Conservation (phyloP, 768 basidiomycete species). For the Suillus clintonianus region DNA sequence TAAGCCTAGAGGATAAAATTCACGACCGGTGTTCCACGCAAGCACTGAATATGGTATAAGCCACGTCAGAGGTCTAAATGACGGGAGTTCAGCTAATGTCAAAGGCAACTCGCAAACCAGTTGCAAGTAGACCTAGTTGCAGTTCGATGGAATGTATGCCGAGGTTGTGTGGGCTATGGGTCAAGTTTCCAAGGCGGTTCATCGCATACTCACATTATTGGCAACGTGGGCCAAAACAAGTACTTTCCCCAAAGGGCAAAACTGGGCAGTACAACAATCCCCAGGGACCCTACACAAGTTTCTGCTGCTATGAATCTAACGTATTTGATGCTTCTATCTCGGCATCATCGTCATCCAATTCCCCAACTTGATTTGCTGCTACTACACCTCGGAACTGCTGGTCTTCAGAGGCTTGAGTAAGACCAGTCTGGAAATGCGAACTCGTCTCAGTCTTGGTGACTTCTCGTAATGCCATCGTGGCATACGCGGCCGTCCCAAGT, state of each 20-base stretch:
- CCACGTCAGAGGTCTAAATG: neutral
- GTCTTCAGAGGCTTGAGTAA: slow-evolving; percentile 79
- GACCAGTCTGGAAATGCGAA: slow-evolving; percentile 81
- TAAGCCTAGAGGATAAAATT: neutral
- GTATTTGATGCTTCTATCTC: slow-evolving; percentile 3
- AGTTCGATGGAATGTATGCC: neutral
- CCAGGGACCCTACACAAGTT: neutral
- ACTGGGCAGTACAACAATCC: neutral
- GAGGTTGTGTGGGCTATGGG: neutral
- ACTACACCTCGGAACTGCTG: slow-evolving; percentile 71
- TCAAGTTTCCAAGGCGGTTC: neutral
- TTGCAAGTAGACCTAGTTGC: neutral
- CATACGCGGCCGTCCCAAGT: slow-evolving; percentile 92
- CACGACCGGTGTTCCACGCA: neutral
- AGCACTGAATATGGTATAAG: neutral
- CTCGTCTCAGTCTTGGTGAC: slow-evolving; percentile 96
- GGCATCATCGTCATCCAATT: slow-evolving; percentile 19
- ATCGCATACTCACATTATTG: neutral
- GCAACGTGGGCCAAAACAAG: neutral
- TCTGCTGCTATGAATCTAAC: neutral
- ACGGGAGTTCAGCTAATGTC: neutral
- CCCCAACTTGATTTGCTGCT: slow-evolving; percentile 25
- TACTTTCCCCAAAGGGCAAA: neutral
- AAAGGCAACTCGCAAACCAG: neutral
- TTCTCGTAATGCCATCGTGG: slow-evolving; percentile 96